phyloP scores from a whole-genome alignment of 768 basidiomycete genomes.

The Suillus subaureus region DNA sequence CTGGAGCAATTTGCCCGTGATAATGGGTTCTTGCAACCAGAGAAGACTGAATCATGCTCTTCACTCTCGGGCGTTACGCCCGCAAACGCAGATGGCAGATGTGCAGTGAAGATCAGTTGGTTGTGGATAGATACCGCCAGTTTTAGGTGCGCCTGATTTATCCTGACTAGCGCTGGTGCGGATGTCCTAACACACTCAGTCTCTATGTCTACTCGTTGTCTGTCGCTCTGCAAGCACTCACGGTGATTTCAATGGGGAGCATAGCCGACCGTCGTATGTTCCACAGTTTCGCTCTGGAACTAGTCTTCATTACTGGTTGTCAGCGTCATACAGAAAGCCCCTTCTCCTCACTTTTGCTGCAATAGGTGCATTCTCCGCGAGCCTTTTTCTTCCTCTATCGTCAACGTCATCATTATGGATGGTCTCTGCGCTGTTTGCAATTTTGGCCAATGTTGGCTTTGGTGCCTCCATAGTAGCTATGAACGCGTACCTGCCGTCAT shows the following conservation, averaged over 20 bases:
- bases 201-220: slow-evolving; percentile 88
- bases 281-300: neutral
- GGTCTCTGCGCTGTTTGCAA: slow-evolving; percentile 66
- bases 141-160: slow-evolving; percentile 62
- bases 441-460: slow-evolving; percentile 83
- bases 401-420: slow-evolving; percentile 74
- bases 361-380: slow-evolving; percentile 68
- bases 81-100: slow-evolving; percentile 48
- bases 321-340: slow-evolving; percentile 72
- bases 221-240: slow-evolving; percentile 89
- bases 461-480: slow-evolving; percentile 86
- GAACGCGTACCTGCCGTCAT: slow-evolving; percentile 83
- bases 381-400: slow-evolving; percentile 71
- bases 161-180: neutral
- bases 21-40: slow-evolving; percentile 79
- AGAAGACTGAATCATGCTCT: slow-evolving; percentile 60
- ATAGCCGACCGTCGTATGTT: slow-evolving; percentile 87
- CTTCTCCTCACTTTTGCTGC: slow-evolving; percentile 77
- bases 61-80: slow-evolving; percentile 16
- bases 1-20: slow-evolving; percentile 89
- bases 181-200: slow-evolving; percentile 39
- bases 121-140: slow-evolving; percentile 90
- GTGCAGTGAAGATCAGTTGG: slow-evolving; percentile 83
- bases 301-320: slow-evolving; percentile 11
- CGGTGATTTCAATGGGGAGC: slow-evolving; percentile 91